Evolutionary conservation across 441 rosid genomes (phyloP).

Genomic region (Pelargonium fulgidum): DNA sequence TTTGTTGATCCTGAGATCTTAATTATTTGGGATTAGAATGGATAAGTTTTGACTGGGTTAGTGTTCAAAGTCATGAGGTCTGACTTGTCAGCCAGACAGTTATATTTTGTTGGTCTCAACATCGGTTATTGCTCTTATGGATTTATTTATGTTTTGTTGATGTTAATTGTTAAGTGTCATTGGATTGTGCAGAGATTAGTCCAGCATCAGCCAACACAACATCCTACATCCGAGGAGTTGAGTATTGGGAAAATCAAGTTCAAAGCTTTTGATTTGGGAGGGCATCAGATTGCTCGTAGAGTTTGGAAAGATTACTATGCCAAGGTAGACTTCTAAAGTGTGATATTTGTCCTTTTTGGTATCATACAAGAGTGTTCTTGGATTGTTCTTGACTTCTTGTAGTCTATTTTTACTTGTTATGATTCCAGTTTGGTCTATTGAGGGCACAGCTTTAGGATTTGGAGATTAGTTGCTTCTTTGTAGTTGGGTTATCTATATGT

Average conservation of each 20-base stretch:
- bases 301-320: conserved; percentile 7
- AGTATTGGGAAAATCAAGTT: conserved; percentile 7
- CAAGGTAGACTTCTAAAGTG: not conserved
- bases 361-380: not conserved
- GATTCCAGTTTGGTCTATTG: too few relatives aligned
- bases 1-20: not conserved
- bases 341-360: not conserved
- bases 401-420: too few relatives aligned
- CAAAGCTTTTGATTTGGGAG: conserved; percentile 7
- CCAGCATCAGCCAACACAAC: conserved; percentile 6
- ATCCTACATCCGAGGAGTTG: conserved; percentile 2
- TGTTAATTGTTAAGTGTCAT: not conserved
- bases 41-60: not conserved
- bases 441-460: too few relatives aligned
- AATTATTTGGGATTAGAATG: not conserved
- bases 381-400: not conserved
- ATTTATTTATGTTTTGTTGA: too few relatives aligned
- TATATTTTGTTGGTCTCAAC: too few relatives aligned
- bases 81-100: too few relatives aligned
- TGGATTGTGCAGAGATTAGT: conserved; percentile 6
- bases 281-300: conserved; percentile 7
- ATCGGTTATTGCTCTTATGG: too few relatives aligned
- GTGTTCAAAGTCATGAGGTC: not conserved
- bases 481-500: too few relatives aligned
- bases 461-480: too few relatives aligned